phyloP scores from a whole-genome alignment of 2,329 filamentous ascomycete species.

The Cyclaneusma minus region DNA sequence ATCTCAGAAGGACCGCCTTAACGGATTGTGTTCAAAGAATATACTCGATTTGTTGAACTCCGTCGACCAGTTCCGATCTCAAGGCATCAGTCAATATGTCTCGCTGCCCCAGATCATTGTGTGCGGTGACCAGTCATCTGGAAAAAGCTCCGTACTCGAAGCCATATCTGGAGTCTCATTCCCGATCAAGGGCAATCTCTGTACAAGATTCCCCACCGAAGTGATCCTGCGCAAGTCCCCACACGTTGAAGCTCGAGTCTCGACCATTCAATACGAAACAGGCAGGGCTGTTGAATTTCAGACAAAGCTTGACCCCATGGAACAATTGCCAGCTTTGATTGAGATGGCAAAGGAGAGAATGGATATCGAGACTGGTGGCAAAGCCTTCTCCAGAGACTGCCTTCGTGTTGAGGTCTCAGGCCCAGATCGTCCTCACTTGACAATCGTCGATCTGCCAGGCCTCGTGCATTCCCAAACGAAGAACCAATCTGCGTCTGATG shows the following conservation, averaged over 20 bases:
- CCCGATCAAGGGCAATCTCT: conserved; percentile 22
- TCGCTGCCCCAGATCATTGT: conserved; percentile 20
- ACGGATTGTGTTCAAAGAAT: conserved; percentile 10
- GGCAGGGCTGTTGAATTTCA: conserved; percentile 10
- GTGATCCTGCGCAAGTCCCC: conserved; percentile 18
- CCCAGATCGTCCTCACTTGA: conserved; percentile 30
- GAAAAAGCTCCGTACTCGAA: conserved; percentile 21
- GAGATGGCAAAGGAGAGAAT: conserved; percentile 10
- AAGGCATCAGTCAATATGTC: conserved; percentile 15
- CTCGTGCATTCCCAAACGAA: conserved; percentile 34
- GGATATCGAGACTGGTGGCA: conserved; percentile 9
- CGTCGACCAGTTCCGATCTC: conserved; percentile 13
- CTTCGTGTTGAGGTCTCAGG: conserved; percentile 15
- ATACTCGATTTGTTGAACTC: conserved; percentile 12
- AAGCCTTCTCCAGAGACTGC: conserved; percentile 14
- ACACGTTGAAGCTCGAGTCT: conserved; percentile 5
- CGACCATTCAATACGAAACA: conserved; percentile 8
- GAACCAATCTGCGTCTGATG: conserved; percentile 27
- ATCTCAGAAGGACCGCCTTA: conserved; percentile 8
- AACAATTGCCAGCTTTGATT: conserved; percentile 8
- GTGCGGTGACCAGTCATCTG: conserved; percentile 23
- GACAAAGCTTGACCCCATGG: conserved; percentile 9
- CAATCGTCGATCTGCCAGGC: conserved; percentile 42
- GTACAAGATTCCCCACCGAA: conserved; percentile 27
- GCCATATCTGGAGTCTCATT: conserved; percentile 22